Base-by-base conservation (phyloP, 164 flowering plant genomes). In the Vitis cinerea region DNA sequence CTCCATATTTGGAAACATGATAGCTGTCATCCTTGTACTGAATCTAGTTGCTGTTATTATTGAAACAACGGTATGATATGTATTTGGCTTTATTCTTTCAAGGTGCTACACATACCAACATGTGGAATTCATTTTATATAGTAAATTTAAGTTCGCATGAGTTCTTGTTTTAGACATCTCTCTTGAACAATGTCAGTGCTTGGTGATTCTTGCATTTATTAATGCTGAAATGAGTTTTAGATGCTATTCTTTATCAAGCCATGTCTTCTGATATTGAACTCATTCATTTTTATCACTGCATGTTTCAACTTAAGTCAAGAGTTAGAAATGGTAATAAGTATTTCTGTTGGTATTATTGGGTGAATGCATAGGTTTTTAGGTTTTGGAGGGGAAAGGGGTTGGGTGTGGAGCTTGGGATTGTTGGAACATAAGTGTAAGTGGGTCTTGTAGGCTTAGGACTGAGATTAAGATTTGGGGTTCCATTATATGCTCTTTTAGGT, bases 41-140 rank as follows among this genome's bases (percentile, higher is more conserved):
- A 95, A 95, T 77, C 78, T 95, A 23, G 76, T 82, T 70, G 85
- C 98, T 58, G 99, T 95, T 50, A 74, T 91, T 63, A 78, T 88
- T 75, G 99, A 95, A 83, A 90, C 99, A 68, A 90, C 94, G 94
- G 99, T 95, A 88, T 66, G 84, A 11, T 44, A 53, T 56, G 14
- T 52, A 31, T 19, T 19, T 59, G 12, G 9, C 16, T n/a, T 69
- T 14, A 19, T 8, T 6, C 10, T 12, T 6, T 8, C 17, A 14
- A 15, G 3, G 14, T 49, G 56, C 16, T 37, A 37, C 44, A 0
- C 44, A 3, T 6, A 37, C 44, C 44, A 37, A 37, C 7, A 37
- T 37, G 44, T 37, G 4, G 7, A 37, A 37, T 37, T 37, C 44
- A 37, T 37, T 37, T 23, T 37, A 37, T 37, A 3, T 37, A 6